Conservation (phyloP, 352 stramenopile genomes). For the Globisporangium canariense region DNA sequence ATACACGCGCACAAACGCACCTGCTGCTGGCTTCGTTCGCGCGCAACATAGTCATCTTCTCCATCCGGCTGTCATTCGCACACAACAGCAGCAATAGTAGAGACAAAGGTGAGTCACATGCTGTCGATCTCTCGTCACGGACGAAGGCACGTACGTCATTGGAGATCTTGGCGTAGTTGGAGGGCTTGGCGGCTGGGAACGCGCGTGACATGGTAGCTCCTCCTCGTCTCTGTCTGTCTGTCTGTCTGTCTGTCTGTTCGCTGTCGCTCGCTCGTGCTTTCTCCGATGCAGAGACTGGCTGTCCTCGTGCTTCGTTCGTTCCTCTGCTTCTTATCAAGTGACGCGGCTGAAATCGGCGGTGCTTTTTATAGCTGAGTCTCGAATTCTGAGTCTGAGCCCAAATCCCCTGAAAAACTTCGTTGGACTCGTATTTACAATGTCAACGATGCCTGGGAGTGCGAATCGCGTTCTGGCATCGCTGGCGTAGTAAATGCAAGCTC, state of each 20-base stretch:
- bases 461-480: no score
- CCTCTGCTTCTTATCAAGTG: constrained; percentile 9
- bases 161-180: constrained; percentile 68
- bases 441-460: no score
- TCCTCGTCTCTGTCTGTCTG: neutral
- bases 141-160: constrained; percentile 40
- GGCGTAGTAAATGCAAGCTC: no score
- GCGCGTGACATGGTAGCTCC: constrained; percentile 41
- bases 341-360: neutral
- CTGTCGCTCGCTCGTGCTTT: neutral
- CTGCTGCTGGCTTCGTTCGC: constrained; percentile 56
- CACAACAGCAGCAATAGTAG: neutral
- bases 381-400: no score
- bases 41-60: constrained; percentile 55
- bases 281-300: neutral
- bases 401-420: no score
- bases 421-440: no score
- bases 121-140: neutral
- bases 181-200: constrained; percentile 56
- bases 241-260: neutral
- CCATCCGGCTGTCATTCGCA: constrained; percentile 34
- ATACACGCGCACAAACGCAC: constrained; percentile 4
- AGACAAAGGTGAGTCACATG: neutral
- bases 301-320: neutral
- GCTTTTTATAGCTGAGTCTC: constrained; percentile 3